Percentiles rank a stretch among this genome's conserved stretches.
phyloP scores from a whole-genome alignment of 208 protist species.

The Naegleria gruberi region DNA sequence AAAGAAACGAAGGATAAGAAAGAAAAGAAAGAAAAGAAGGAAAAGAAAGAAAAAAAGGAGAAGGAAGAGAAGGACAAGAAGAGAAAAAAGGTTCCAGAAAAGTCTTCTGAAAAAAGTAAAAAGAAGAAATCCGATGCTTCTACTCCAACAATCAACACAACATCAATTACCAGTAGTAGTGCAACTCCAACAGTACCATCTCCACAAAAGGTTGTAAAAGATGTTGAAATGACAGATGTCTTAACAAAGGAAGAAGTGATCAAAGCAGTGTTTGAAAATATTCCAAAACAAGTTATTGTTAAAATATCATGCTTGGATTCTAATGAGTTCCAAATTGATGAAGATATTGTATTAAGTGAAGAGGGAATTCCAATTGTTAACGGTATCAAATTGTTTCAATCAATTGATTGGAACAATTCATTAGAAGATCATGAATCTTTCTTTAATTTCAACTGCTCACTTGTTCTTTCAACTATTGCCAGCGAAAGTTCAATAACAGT shows the following conservation, averaged over 20 bases:
- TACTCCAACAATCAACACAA: not conserved
- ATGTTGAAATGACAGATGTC: not conserved
- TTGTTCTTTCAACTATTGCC: not conserved
- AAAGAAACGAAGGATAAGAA: not conserved
- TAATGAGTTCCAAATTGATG: not conserved
- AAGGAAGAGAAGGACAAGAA: too few species aligned
- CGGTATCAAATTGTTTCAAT: not conserved
- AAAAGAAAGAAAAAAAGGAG: not conserved
- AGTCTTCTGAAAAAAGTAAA: not conserved
- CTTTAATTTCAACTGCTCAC: not conserved
- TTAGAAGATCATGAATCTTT: not conserved
- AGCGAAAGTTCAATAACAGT: not conserved
- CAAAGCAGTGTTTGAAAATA: not conserved
- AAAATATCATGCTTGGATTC: not conserved
- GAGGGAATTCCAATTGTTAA: not conserved
- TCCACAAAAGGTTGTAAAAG: too few species aligned
- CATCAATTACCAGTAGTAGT: too few species aligned
- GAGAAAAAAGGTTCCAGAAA: too few species aligned
- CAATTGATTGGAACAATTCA: not conserved
- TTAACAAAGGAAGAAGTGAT: not conserved
- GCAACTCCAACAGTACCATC: too few species aligned
- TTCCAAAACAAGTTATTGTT: not conserved
- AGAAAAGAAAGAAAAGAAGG: not conserved
- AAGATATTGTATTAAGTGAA: not conserved
- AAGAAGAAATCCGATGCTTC: not conserved